Percentiles rank a stretch among this genome's conserved stretches.
Conservation (phyloP, 805 yeast genomes). For the Candida insectalens region DNA sequence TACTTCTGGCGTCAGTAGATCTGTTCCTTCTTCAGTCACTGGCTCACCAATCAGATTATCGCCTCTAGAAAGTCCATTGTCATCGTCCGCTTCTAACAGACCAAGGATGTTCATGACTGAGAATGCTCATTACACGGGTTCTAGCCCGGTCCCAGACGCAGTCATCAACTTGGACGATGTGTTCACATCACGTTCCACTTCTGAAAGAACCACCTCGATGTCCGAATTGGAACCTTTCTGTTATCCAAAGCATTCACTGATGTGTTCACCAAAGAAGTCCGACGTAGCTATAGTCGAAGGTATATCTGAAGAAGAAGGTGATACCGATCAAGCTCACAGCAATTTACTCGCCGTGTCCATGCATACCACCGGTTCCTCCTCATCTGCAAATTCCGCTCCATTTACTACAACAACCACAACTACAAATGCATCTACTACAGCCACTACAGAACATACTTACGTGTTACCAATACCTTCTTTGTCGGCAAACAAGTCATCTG, state of each 20-base stretch:
- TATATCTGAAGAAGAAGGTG: conserved; percentile 18
- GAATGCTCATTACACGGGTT: conserved; percentile 18
- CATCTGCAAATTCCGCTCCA: conserved; percentile 14
- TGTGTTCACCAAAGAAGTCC: conserved; percentile 21
- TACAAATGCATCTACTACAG: too few relatives aligned
- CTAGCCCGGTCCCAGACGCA: conserved; percentile 22
- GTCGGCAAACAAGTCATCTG: too few relatives aligned
- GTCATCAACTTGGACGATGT: conserved; percentile 26
- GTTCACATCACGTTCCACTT: conserved; percentile 8
- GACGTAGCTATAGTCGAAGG: conserved; percentile 23
- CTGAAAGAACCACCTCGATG: conserved; percentile 1
- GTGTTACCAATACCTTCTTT: too few relatives aligned
- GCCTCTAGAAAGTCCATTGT: neutral
- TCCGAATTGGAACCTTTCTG: conserved; percentile 11
- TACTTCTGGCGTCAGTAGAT: too few relatives aligned
- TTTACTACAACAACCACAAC: conserved; percentile 21
- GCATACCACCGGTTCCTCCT: conserved; percentile 1
- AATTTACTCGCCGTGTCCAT: conserved; percentile 9
- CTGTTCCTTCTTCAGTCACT: too few relatives aligned
- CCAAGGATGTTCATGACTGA: conserved; percentile 26
- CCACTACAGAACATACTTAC: too few relatives aligned
- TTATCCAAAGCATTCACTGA: conserved; percentile 20
- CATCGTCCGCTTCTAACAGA: neutral
- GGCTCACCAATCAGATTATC: neutral
- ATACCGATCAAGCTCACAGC: conserved; percentile 7